Evolutionary conservation across 1,139 yeast genomes (phyloP), one percentile per base, ranked within the genome.

Genomic region (Yamadazyma trypodendri): DNA sequence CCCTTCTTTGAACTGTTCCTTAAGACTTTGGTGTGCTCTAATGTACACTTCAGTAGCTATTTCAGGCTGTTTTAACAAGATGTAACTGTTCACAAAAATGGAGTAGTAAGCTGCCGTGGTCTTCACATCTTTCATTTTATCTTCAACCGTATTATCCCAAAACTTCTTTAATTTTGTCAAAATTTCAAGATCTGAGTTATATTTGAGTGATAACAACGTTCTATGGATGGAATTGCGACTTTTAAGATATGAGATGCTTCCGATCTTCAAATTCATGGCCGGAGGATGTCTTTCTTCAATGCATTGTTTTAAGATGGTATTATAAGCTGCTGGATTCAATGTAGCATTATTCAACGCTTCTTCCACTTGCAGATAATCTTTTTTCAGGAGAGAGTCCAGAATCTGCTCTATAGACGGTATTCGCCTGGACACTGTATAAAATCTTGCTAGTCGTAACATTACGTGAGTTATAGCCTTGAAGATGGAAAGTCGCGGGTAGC

Each of bases 61-160:
- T 15, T 53, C 46, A 14, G 46, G 42, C 38, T 65, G 68, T 12
- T 46, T 47, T 2, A 59, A 42, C 30, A 61, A 60, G 5, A 63
- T 31, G 14, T 62, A 50, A 0, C 56, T 47, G 25, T 53, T 46
- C 24, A 63, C 35, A 35, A 52, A 54, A 6, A 65, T 55, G 5
- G 52, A 42, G 34, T 58, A 54, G 39, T 62, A 64, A 9, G 43
- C 32, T 4, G 40, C 38, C 9, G 20, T 13, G 12, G 29, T 16
- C 8, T n/a, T 24, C 11, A 33, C 27, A 13, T 31, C 25, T 4
- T 36, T 34, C 2, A 28, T 5, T 6, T 13, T 7, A 10, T 25
- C 31, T 6, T 37, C 31, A 11, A 40, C 36, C 8, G 25, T n/a
- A 10, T 15, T 6, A 17, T 40, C 44, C 46, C 46, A 43, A n/a